Evolutionary conservation across 306 rosid species (phyloP).

Genomic region (Argentina anserina): DNA sequence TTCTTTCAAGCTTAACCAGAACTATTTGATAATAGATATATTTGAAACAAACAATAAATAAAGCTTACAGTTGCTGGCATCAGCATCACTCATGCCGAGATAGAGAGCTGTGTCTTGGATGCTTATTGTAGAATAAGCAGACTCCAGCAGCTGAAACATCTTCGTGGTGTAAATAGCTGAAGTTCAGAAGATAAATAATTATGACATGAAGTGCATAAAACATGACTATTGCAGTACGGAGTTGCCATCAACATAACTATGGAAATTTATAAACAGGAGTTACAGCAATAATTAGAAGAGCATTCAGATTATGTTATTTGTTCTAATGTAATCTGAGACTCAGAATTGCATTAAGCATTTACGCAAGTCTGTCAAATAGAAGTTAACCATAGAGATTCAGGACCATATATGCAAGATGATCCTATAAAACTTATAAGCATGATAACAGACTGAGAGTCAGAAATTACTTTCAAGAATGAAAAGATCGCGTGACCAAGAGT

Average conservation of each 20-base stretch:
- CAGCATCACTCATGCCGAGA: slow-evolving; percentile 73
- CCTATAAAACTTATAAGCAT: not conserved
- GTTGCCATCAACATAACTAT: not conserved
- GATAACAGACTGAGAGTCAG: not conserved
- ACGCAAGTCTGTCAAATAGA: not conserved
- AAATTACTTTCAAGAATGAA: not conserved
- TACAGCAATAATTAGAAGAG: not conserved
- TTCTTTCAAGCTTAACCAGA: not conserved
- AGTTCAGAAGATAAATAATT: slow-evolving; percentile 9
- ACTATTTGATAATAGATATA: not conserved
- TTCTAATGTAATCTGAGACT: not conserved
- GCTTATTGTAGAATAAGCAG: slow-evolving; percentile 90
- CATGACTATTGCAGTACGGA: not conserved
- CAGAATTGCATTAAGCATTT: not conserved
- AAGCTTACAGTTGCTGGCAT: slow-evolving; percentile 66
- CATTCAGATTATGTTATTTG: not conserved
- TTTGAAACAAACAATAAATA: not conserved
- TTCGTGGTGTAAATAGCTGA: slow-evolving; percentile 81
- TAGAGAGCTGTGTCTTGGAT: slow-evolving; percentile 70
- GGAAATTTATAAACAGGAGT: not conserved
- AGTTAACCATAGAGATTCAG: not conserved
- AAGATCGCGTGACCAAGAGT: not conserved
- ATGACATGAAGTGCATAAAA: not conserved
- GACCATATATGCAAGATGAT: not conserved
- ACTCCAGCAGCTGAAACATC: slow-evolving; percentile 78